Percentiles rank a stretch among this genome's conserved stretches.
Conservation (phyloP, 2,329 filamentous ascomycete genomes). For the Nothophoma quercina region DNA sequence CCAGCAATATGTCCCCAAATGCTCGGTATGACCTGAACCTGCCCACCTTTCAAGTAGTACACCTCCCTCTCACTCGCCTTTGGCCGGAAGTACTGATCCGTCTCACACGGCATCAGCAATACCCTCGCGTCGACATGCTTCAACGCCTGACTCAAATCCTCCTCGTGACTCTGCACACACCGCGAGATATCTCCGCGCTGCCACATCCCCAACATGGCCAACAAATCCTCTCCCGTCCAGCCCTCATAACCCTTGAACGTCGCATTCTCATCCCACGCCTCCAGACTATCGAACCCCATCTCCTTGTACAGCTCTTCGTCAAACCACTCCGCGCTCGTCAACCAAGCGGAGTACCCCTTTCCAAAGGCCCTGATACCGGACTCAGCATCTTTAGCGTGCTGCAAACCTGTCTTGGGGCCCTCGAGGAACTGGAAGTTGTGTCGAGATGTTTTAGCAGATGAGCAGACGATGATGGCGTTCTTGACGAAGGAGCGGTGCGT, state of each 20-base stretch:
- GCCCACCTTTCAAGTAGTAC: constrained; percentile 41
- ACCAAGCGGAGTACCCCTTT: constrained; percentile 52
- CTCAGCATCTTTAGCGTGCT: constrained; percentile 52
- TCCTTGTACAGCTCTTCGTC: constrained; percentile 48
- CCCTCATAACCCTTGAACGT: constrained; percentile 27
- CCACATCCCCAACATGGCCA: constrained; percentile 52
- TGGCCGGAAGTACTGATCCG: constrained; percentile 53
- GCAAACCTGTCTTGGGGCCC: constrained; percentile 59
- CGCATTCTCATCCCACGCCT: constrained; percentile 40
- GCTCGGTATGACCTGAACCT: constrained; percentile 45
- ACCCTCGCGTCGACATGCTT: constrained; percentile 46
- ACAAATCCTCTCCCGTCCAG: constrained; percentile 49
- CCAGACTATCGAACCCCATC: constrained; percentile 35
- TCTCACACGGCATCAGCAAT: constrained; percentile 51
- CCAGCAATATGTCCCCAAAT: constrained; percentile 54
- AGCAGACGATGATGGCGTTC: constrained; percentile 58
- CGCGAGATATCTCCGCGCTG: constrained; percentile 50
- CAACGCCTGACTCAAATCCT: constrained; percentile 46
- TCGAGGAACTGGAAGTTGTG: constrained; percentile 66
- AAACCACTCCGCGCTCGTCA: constrained; percentile 53
- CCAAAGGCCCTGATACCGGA: constrained; percentile 46
- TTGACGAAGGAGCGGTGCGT: constrained; percentile 58
- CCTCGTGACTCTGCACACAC: constrained; percentile 32
- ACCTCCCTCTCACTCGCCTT: constrained; percentile 51
- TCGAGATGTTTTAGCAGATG: constrained; percentile 58